Evolutionary conservation across 2,329 filamentous ascomycete genomes (phyloP), one percentile per base, ranked within the genome.

Genomic region (Curvularia lunata): DNA sequence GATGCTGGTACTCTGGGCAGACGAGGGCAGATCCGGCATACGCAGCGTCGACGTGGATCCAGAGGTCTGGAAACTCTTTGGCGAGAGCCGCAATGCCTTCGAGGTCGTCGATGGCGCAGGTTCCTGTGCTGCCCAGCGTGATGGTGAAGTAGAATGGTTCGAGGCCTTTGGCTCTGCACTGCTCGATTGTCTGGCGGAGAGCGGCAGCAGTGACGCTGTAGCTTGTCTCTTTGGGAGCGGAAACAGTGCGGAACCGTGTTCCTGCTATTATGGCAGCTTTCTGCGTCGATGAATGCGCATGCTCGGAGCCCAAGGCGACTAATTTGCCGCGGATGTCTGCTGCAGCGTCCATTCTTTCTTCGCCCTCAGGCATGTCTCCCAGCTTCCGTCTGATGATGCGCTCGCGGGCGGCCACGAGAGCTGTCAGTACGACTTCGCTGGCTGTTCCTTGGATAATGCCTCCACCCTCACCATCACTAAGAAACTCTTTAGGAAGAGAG

Each of bases 371-470:
- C 62, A 75, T 63, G 13, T 69, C 52, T 5, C 56, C 60, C 3
- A 75, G 54, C 19, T 63, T 62, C n/a, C 73, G 54, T 70, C 97
- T 91, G 8, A 77, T 61, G 9, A 73, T 51, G 8, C 75, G 63
- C 72, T 97, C 94, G 12, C 93, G 83, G 0, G 94, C 94, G 2
- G 92, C 92, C 1, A 96, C 89, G 83, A 97, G 90, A 63, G 90
- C 88, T 0, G 91, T 96, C 5, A 95, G 85, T 42, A 97, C 85
- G 13, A 92, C 91, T 79, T 98, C 94, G 58, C 89, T 92, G 0
- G 94, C 93, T 32, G 88, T 92, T 21, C 94, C 92, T 75, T 97
- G 93, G 61, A 98, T 95, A n/a, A 97, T 92, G 30, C 94, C 94
- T 19, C 94, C 94, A 38, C 92, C 92, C 57, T 87, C 83, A 0